Conservation (phyloP, 192 early-diverging fungal species). For the Piromyces sp. region DNA sequence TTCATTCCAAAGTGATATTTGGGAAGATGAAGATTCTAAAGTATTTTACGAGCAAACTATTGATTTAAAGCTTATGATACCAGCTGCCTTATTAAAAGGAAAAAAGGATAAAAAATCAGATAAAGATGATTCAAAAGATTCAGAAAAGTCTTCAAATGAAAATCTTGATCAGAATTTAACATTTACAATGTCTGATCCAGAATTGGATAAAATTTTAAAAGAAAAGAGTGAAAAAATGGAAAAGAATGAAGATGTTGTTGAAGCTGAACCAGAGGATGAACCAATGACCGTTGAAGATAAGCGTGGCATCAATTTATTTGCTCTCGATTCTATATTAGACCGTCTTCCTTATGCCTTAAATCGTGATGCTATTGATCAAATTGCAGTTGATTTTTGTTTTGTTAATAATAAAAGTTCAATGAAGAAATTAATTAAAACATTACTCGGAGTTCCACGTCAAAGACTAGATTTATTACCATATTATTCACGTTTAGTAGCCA, state of each 20-base stretch:
- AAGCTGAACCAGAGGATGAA: neutral
- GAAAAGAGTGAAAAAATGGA: neutral
- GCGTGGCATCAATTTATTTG: neutral
- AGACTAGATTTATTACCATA: constrained; percentile 76
- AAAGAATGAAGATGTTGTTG: neutral
- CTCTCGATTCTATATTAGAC: constrained; percentile 47
- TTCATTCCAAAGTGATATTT: constrained; percentile 25
- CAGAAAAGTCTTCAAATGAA: neutral
- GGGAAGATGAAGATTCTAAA: constrained; percentile 88
- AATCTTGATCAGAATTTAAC: neutral
- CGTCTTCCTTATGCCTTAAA: constrained; percentile 60
- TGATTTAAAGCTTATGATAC: constrained; percentile 63
- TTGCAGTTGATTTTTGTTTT: constrained; percentile 85
- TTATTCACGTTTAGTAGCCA: constrained; percentile 77
- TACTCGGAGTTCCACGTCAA: constrained; percentile 61
- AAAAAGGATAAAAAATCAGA: neutral
- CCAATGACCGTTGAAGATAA: neutral
- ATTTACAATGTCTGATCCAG: neutral
- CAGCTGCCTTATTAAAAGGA: constrained; percentile 9
- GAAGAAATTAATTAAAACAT: constrained; percentile 51
- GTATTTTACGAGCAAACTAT: constrained; percentile 76
- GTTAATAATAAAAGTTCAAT: constrained; percentile 65
- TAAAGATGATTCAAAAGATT: neutral
- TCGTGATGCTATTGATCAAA: constrained; percentile 68
- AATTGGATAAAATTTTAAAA: neutral